Percentiles rank a stretch among this genome's conserved stretches.
phyloP scores from a whole-genome alignment of 805 yeast genomes.

The Isabelozyma rhagii region DNA sequence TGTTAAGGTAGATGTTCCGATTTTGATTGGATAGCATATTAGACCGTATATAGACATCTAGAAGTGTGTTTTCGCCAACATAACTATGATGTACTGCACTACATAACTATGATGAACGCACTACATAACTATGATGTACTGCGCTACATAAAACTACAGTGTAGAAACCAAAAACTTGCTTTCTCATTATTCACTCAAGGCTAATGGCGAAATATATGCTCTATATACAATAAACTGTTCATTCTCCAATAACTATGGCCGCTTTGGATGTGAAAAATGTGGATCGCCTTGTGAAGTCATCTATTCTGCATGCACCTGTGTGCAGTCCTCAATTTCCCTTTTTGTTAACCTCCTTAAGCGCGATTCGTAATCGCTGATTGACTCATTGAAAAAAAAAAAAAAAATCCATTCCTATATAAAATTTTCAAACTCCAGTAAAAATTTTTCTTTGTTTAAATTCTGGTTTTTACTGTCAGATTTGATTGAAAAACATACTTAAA shows the following conservation, averaged over 20 bases:
- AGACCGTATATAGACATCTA: not conserved
- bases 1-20: constrained; percentile 33
- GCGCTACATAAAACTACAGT: no score
- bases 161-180: no score
- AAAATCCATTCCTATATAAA: not conserved
- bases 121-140: no score
- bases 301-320: not conserved
- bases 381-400: not conserved
- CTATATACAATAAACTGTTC: no score
- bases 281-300: not conserved
- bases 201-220: no score
- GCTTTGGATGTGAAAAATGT: not conserved
- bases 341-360: not conserved
- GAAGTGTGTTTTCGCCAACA: not conserved
- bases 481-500: no score
- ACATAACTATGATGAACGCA: no score
- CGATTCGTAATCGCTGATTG: not conserved
- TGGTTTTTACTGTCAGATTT: not conserved
- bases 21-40: constrained; percentile 25
- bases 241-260: no score
- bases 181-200: no score
- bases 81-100: no score
- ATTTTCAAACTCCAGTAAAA: not conserved
- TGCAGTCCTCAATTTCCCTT: not conserved
- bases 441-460: not conserved